Percentiles rank a stretch among this genome's conserved stretches.
These are phyloP conservation scores for Pseudogymnoascus sp. DNA, from an alignment of 2,329 filamentous ascomycete genomes.

Conservation along the genomic window DNA sequence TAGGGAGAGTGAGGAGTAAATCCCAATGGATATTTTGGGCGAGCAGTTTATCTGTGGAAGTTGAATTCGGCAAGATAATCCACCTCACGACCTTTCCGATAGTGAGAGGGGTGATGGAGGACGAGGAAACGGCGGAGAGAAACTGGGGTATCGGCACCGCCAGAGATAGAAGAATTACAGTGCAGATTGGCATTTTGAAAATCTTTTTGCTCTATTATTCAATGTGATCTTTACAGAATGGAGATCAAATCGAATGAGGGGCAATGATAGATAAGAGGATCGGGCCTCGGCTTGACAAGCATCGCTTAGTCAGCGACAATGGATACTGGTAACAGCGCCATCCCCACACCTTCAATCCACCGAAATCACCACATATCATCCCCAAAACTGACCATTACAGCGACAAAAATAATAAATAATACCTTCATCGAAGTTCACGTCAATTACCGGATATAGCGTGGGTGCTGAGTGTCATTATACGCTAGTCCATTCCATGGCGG, in stretches of 20 bases:
- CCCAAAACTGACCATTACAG: neutral
- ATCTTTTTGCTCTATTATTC: neutral
- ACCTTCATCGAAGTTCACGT: neutral
- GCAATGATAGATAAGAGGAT: neutral
- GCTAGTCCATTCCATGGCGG: neutral
- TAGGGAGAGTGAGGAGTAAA: slow-evolving; percentile 37
- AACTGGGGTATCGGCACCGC: slow-evolving; percentile 31
- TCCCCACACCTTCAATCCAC: neutral
- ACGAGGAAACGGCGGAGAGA: slow-evolving; percentile 31
- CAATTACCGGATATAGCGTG: neutral
- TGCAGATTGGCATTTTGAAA: slow-evolving; percentile 40
- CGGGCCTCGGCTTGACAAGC: neutral
- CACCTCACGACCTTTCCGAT: slow-evolving; percentile 37
- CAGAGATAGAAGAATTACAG: slow-evolving; percentile 38
- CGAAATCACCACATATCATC: neutral
- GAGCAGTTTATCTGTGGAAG: slow-evolving; percentile 35
- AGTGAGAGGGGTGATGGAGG: slow-evolving; percentile 34
- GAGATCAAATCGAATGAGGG: neutral
- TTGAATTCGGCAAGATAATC: slow-evolving; percentile 38
- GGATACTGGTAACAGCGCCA: neutral
- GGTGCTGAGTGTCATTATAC: neutral
- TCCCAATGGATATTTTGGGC: slow-evolving; percentile 34
- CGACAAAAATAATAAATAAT: no score
- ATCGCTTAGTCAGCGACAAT: neutral
- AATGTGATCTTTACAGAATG: neutral